Percentiles rank a stretch among this genome's conserved stretches.
These are phyloP conservation scores for Sphagnum fallax DNA, from an alignment of 228 moss, liverwort and hornwort species.

Conservation along the genomic window DNA sequence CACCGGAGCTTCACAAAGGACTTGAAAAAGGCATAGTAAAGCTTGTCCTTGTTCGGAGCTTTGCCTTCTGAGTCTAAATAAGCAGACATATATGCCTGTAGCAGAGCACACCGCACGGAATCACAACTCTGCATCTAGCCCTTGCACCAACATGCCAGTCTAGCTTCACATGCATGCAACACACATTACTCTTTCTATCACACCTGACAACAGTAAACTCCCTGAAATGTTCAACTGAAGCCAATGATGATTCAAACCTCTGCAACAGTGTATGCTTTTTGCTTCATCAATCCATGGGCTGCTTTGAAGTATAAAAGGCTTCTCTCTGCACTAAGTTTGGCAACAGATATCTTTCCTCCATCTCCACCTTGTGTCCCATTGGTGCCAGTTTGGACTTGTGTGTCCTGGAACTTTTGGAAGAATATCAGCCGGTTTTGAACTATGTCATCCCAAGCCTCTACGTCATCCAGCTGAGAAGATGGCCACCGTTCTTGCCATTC, in stretches of 20 bases:
- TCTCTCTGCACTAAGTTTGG: constrained; percentile 51
- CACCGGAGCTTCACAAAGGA: constrained; percentile 69
- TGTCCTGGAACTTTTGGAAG: constrained; percentile 54
- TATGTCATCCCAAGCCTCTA: constrained; percentile 90
- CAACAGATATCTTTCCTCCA: constrained; percentile 15
- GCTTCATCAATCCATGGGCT: constrained; percentile 60
- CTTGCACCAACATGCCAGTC: no score
- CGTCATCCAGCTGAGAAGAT: constrained; percentile 62
- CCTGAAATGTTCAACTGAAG: no score
- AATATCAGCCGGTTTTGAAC: constrained; percentile 76
- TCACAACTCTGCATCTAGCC: no score
- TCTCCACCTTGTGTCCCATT: constrained; percentile 1
- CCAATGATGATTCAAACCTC: constrained; percentile 30
- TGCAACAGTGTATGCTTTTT: constrained; percentile 62
- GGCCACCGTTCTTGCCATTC: constrained; percentile 93
- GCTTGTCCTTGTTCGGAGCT: constrained; percentile 29
- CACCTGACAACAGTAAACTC: no score
- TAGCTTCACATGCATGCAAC: no score
- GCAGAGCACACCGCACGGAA: neutral
- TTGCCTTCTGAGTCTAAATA: constrained; percentile 39
- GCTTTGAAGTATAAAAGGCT: constrained; percentile 60
- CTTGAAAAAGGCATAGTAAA: constrained; percentile 65
- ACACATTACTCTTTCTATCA: no score
- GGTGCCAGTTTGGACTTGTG: constrained; percentile 2
- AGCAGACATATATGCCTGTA: constrained; percentile 64